Base-by-base conservation (phyloP, 148 eudicot species). In the Diospyros lotus region DNA sequence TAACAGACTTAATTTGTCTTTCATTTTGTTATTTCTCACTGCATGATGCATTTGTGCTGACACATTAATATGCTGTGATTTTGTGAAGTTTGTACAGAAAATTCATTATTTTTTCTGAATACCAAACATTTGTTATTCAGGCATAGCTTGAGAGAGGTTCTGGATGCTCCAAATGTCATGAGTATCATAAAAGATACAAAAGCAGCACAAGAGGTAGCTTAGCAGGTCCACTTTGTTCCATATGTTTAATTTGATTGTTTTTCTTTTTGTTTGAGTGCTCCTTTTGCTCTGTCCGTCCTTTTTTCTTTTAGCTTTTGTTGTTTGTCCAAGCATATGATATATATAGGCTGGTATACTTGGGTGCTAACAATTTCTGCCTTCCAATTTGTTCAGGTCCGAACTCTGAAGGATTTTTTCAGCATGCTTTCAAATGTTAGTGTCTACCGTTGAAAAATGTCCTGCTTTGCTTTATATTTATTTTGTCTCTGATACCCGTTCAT, bases 81-180 rank as follows among this genome's bases (percentile, higher is more conserved):
- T 10, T 62, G 4, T 10, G 8, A 41, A 41, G 13, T 73, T 41
- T 63, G 11, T 53, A 8, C 9, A 2, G 55, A 11, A 6, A 50
- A 11, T 17, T 54, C 39, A 64, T 41, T 3, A 64, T 50, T 5
- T 48, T 11, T 53, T 59, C 67, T 63, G 9, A 38, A 53, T 55
- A 9, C 45, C 15, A 17, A 45, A 64, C 53, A n/a, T 52, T 52
- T 75, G 42, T 43, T 82, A 40, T 43, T 41, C 88, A 94, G 98
- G 84, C 98, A 95, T 87, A 95, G 97, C 85, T 83, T 95, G 83
- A 90, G 80, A 87, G 98, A 95, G 84, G 98, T 92, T 69, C 73
- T 95, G 77, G 98, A 95, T 84, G 98, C 97, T 52, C 98, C 98
- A 77, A 92, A 86, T 77, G 96, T 95, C 52, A 86, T 89, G 98